These are phyloP conservation scores for Exophiala lecanii-corni DNA, from an alignment of 2,329 filamentous ascomycete genomes.

Conservation along the genomic window DNA sequence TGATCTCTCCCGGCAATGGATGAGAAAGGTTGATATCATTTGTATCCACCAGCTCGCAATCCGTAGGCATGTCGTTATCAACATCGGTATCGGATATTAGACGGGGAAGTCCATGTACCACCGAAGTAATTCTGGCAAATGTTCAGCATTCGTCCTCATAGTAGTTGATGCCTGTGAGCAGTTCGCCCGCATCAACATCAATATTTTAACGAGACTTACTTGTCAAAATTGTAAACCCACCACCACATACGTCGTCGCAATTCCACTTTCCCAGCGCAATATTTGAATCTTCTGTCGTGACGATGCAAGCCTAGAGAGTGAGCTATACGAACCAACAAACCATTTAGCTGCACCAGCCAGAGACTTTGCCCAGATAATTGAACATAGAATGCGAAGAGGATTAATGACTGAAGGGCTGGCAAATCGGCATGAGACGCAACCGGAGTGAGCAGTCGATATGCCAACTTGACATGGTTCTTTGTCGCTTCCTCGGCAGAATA, in stretches of 20 bases:
- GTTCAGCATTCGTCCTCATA: too few relatives aligned
- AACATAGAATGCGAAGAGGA: not conserved
- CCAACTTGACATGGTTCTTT: not conserved
- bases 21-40: not conserved
- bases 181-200: too few relatives aligned
- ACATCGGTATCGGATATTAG: not conserved
- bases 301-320: conserved; percentile 1
- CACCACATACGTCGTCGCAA: conserved; percentile 1
- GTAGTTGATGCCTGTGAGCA: too few relatives aligned
- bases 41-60: not conserved
- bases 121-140: not conserved
- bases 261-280: not conserved
- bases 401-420: not conserved
- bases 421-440: not conserved
- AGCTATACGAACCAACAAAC: not conserved
- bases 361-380: not conserved
- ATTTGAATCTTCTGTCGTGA: conserved; percentile 3
- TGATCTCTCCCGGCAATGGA: conserved; percentile 1
- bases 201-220: too few relatives aligned
- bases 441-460: not conserved
- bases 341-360: not conserved
- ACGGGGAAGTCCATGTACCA: not conserved
- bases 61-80: conserved; percentile 2
- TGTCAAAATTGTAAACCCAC: conserved; percentile 2
- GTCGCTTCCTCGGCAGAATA: not conserved